Evolutionary conservation across 2,329 filamentous ascomycete genomes (phyloP).

Genomic region (Trichoderma sp.): DNA sequence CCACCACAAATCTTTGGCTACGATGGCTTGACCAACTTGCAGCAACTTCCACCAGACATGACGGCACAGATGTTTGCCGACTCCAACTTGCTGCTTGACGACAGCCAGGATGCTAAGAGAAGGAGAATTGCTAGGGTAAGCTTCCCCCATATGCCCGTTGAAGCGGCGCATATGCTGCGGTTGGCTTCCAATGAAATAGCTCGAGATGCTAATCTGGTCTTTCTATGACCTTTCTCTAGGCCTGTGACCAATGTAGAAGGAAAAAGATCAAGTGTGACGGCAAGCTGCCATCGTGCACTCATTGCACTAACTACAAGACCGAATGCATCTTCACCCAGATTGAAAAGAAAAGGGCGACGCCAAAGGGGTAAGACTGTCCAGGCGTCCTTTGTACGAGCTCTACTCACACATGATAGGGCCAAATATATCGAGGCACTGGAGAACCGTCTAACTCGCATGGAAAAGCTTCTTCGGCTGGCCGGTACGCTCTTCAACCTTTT

Average conservation of each 20-base stretch:
- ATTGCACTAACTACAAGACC: conserved; percentile 97
- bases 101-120: conserved; percentile 79
- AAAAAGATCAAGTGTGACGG: conserved; percentile 98
- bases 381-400: background rate
- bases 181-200: background rate
- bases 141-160: background rate
- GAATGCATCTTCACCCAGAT: conserved; percentile 97
- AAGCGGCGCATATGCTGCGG: background rate
- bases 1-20: conserved; percentile 67
- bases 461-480: conserved; percentile 81
- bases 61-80: conserved; percentile 60
- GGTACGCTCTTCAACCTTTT: conserved; percentile 40
- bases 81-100: conserved; percentile 55
- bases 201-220: background rate
- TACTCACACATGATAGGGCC: conserved; percentile 54
- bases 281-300: conserved; percentile 89
- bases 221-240: conserved; percentile 46
- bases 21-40: conserved; percentile 56
- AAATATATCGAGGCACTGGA: conserved; percentile 98
- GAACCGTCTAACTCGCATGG: conserved; percentile 93
- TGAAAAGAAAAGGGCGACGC: conserved; percentile 96
- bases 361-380: conserved; percentile 71
- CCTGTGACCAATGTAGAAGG: conserved; percentile 95
- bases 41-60: conserved; percentile 54
- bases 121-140: conserved; percentile 82